These are phyloP conservation scores for Hanseniaspora pseudoguilliermondii DNA, from an alignment of 805 yeast genomes.

Conservation along the genomic window DNA sequence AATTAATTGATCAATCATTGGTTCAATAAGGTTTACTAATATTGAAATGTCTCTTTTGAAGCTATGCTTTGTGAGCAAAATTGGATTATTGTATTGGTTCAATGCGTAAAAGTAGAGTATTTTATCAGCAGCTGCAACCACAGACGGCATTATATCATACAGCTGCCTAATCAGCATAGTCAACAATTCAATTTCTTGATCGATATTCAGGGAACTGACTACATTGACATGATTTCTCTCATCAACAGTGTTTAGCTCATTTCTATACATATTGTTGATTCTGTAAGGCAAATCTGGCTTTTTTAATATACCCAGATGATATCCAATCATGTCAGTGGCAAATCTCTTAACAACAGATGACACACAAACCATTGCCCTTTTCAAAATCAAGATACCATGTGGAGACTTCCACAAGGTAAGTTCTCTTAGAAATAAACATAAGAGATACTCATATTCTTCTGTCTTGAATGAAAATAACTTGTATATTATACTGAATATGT, in stretches of 20 bases:
- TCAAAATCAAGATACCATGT: conserved; percentile 55
- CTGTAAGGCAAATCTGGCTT: conserved; percentile 1
- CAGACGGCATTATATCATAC: conserved; percentile 50
- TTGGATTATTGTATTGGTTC: not conserved
- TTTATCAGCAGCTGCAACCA: conserved; percentile 44
- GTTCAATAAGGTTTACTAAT: not conserved
- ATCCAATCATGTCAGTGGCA: conserved; percentile 43
- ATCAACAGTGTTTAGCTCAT: not conserved
- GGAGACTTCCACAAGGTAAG: conserved; percentile 49
- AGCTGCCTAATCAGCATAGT: conserved; percentile 39
- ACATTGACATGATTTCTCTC: not conserved
- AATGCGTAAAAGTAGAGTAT: conserved; percentile 34
- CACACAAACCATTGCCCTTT: conserved; percentile 49
- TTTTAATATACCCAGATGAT: conserved; percentile 10
- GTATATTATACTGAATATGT: conserved; percentile 66
- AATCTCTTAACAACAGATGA: conserved; percentile 39
- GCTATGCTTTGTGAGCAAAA: conserved; percentile 33
- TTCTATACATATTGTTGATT: not conserved
- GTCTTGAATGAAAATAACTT: conserved; percentile 49
- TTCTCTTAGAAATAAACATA: conserved; percentile 45
- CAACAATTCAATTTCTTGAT: conserved; percentile 33
- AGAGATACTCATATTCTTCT: conserved; percentile 40
- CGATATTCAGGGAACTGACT: conserved; percentile 1
- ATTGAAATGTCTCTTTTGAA: not conserved
- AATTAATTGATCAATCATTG: conserved; percentile 32